Base-by-base conservation (phyloP, 805 yeast species). In the Huiozyma naganishii region DNA sequence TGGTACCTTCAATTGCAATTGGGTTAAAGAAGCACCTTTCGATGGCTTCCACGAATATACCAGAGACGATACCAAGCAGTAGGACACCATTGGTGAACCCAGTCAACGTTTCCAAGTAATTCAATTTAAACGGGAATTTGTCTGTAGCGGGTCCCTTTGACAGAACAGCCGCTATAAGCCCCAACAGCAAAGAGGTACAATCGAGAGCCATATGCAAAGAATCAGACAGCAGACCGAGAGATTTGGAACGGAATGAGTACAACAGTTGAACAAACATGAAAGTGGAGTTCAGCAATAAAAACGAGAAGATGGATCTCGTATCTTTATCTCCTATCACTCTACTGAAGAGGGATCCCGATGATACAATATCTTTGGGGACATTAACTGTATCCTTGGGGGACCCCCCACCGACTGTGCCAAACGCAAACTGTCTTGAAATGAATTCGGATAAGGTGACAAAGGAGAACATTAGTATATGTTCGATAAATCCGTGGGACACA, bases 141-240 rank as follows among this genome's bases (percentile, higher is more conserved):
- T 80, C 72, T 46, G 75, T 75, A 5, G 84, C 73, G 2, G 79
- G 78, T 48, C 67, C 67, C 49, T 76, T 77, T 2, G 82, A 70
- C 42, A 78, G 64, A 10, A 77, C 72, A 23, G 94, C 85, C 0
- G 99, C 98, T 27, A 90, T 71, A 2, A 92, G 68, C 0, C 99
- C 99, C 29, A 92, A 74, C 3, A 92, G 78, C 44, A 92, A 68
- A 0, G 97, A 94, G 0, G 87, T 74, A 61, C 98, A 92, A 62
- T 92, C 99, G 44, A 92, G 70, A 2, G 95, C 83, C 99, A 92
- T 92, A 62, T 92, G 99, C 42, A 92, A 71, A 1, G 96, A 87
- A 58, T 92, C 99, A 13, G 96, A 87, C 42, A 92, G 63, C 27
- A 92, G 69, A 8, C 98, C 97, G 39, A 92, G 67, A 0, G 97